Base-by-base conservation (phyloP, 1,284 basidiomycete genomes). In the Boletus sp. region DNA sequence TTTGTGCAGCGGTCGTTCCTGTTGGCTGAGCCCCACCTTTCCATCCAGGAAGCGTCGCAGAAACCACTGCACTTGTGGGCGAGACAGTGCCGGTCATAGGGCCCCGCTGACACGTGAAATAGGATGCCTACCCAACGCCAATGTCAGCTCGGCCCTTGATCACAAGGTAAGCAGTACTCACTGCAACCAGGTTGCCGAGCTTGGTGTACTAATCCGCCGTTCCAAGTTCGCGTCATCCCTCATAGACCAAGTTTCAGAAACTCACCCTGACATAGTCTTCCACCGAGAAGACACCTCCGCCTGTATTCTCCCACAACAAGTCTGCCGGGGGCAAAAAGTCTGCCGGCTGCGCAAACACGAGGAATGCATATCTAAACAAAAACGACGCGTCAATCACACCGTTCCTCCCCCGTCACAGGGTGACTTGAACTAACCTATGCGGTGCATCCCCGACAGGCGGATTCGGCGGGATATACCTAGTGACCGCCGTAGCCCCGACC, bases 41-140 rank as follows among this genome's bases (percentile, higher is more conserved):
- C 70, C 72, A 74, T 25, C 70, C 72, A 9, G 71, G 46, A 52
- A 91, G 79, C 5, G 89, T 90, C 38, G 85, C 81, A 25, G 84
- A 82, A 63, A 84, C 77, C 30, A 92, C 89, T 17, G 88, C 71
- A 31, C 84, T 83, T 38, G 90, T 92, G 23, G 83, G 67, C 33
- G 83, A 76, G 57, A 85, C 71, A 48, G 83, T 77, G 51, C 71
- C 77, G 37, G 85, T 87, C 19, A 83, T 79, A 5, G 80, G 80
- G 48, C 90, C 90, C 68, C 85, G 83, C 73, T 91, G 84, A 65
- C 93, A 91, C 27, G 83, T 85, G 72, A 93, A 85, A 80, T 93
- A 95, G 66, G 81, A 88, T 57, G 84, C 86, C 83, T 88, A 61
- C 17, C 27, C n/a, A 52, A 37, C 25, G 43, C 53, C 23, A 10